Evolutionary conservation across 2,329 filamentous ascomycete species (phyloP), one percentile per base, ranked within the genome.

Genomic region (Dothistroma septosporum): DNA sequence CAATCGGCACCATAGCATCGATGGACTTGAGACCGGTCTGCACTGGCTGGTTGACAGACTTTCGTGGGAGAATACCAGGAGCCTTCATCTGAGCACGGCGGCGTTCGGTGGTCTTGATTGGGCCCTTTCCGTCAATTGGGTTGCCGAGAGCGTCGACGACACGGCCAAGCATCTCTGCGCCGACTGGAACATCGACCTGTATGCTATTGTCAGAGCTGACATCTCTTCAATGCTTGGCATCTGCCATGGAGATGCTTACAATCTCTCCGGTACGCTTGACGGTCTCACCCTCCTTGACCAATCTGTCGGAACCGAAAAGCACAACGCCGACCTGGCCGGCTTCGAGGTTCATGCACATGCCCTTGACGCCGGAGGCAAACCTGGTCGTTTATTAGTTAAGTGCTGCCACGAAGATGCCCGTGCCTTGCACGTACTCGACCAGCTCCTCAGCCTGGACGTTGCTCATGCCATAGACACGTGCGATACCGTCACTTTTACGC

Each of bases 291-390:
- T 99, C 94, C 86, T 91, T 94, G 87, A 99, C 94, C 75, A 97
- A 87, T 92, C 94, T 92, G 84, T 99, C 94, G 77, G 94, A 97
- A 88, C 94, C 94, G 87, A 99, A 99, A 77, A 99, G 87, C 87
- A 99, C 94, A 76, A 99, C 92, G 96, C 94, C 94, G 84, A 99
- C 94, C 83, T 97, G 94, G 80, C 94, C 94, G 81, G 94, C 94
- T 85, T 99, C 94, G 83, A 99, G 88, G 90, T 99, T 99, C 93
- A 99, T 97, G 91, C 93, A 97, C 94, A 99, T 99, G 81, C 94
- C 94, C 89, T 97, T 97, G 82, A 97, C 94, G 81, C 94, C 94
- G 70, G 94, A 99, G 76, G 94, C 91, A 85, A 99, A 99, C 86
- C 92, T 97, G 70, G 61, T 44, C 46, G 37, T 53, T 55, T 48